Evolutionary conservation across 169 alveolate species (phyloP), one percentile per base, ranked within the genome.

Genomic region (Theileria sp.): DNA sequence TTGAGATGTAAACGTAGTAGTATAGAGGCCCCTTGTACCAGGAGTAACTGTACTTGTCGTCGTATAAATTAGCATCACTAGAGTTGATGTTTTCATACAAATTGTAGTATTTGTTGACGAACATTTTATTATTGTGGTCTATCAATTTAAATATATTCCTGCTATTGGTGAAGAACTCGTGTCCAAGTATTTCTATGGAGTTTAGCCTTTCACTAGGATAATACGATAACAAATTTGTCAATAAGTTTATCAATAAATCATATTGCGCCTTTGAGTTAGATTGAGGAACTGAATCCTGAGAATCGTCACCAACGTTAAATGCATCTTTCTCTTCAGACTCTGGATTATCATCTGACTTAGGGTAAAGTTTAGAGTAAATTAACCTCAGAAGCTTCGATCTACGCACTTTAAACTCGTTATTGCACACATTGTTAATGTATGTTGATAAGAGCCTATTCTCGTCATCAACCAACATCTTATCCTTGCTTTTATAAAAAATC

Each of bases 101-200:
- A 8, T 44, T 44, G 54, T 44, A 44, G 54, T 44, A 44, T 8
- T 75, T 62, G 21, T 82, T 76, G 51, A 82, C 78, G 49, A 82
- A 69, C 30, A 65, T 60, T 19, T 25, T 58, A 25, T 58, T 58
- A 25, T 19, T 58, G 36, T 19, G 36, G 67, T 58, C 67, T 7
- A 58, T 25, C 67, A 58, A n/a, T 25, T 58, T 8, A 25, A 58
- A 58, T 25, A 58, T 25, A 25, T 58, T 19, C 32, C 67, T 58
- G 26, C 67, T 58, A 21, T 25, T 25, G 36, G 67, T 58, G 76
- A 71, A 71, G 68, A 73, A 73, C 36, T 74, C 82, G 34, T 71
- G 83, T 7, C 88, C 88, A 36, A 82, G 56, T 64, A 82, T 61
- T 67, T 82, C 82, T 71, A 77, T 77, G 38, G 88, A 79, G 78